Base-by-base conservation (phyloP, 1,284 basidiomycete genomes). In the Irpex lacteus region DNA sequence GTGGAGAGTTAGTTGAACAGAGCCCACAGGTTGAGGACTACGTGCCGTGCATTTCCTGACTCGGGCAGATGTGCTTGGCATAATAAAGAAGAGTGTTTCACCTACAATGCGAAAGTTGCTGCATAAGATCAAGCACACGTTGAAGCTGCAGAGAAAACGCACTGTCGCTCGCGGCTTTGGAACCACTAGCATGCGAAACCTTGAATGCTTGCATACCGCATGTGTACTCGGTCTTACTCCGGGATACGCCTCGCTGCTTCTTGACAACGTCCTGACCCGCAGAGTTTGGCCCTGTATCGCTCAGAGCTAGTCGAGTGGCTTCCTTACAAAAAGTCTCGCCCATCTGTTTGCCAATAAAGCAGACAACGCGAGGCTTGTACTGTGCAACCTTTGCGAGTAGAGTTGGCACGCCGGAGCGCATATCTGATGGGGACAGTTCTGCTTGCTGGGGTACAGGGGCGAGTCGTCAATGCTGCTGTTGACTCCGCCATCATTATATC, bases 291-390 rank as follows among this genome's bases (percentile, higher is more conserved):
- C n/a, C n/a, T n/a, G n/a, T n/a, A n/a, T n/a, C n/a, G n/a, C n/a
- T n/a, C n/a, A n/a, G n/a, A 15, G 40, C 38, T 3, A 52, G 13
- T 26, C 59, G 65, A 9, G 19, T 9, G 18, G 21, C 49, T 26
- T 63, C 59, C 38, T 44, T 61, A 7, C 61, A 63, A 61, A 74
- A 71, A 32, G 67, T 64, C 2, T 85, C 81, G 75, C 89, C 89
- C 37, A 93, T 92, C 40, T 81, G 83, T 63, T 91, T 83, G 0
- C 91, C 91, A 4, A 92, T 86, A 69, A 92, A 91, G 68, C 89
- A 90, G 0, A 91, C 81, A 3, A 90, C 77, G 2, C 78, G 77
- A 0, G 91, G 91, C 2, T 80, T 80, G 65, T 80, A 79, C n/a
- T 68, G 72, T 0, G 75, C 68, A 32, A 94, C 75, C 70, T 92